Percentiles rank a stretch among this genome's conserved stretches.
phyloP scores from a whole-genome alignment of 768 basidiomycete species.

The Porphyrellus cyaneotinctus region DNA sequence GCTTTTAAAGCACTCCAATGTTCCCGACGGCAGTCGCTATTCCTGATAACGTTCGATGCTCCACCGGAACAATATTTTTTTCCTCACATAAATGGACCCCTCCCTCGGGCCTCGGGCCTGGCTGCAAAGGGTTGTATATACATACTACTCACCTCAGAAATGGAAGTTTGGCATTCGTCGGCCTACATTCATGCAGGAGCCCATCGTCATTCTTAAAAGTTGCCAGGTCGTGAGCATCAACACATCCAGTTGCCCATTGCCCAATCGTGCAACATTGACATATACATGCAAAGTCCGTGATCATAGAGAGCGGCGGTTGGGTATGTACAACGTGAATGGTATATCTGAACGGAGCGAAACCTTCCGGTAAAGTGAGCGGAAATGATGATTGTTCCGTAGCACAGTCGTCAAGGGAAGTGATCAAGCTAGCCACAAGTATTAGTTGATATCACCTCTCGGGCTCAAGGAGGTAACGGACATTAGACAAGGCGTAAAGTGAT shows the following conservation, averaged over 20 bases:
- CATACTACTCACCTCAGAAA: too few species aligned
- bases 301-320: not conserved
- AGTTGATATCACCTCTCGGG: not conserved
- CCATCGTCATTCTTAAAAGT: not conserved
- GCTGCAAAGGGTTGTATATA: too few species aligned
- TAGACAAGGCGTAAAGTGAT: constrained; percentile 5
- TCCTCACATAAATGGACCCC: too few species aligned
- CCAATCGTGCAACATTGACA: not conserved
- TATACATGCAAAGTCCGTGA: not conserved
- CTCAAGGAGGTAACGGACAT: constrained; percentile 3
- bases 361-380: not conserved
- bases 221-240: not conserved
- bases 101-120: too few species aligned
- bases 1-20: too few species aligned
- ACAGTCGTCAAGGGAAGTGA: not conserved
- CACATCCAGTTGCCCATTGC: not conserved
- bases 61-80: too few species aligned
- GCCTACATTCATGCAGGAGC: too few species aligned
- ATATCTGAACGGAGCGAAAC: constrained; percentile 1
- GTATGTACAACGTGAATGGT: constrained; percentile 20
- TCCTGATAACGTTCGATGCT: too few species aligned
- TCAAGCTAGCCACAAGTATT: not conserved
- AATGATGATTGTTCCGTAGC: not conserved
- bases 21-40: too few species aligned
- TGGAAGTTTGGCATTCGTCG: too few species aligned